Evolutionary conservation across 2,329 filamentous ascomycete genomes (phyloP).

Genomic region (Aspergillus transmontanensis): DNA sequence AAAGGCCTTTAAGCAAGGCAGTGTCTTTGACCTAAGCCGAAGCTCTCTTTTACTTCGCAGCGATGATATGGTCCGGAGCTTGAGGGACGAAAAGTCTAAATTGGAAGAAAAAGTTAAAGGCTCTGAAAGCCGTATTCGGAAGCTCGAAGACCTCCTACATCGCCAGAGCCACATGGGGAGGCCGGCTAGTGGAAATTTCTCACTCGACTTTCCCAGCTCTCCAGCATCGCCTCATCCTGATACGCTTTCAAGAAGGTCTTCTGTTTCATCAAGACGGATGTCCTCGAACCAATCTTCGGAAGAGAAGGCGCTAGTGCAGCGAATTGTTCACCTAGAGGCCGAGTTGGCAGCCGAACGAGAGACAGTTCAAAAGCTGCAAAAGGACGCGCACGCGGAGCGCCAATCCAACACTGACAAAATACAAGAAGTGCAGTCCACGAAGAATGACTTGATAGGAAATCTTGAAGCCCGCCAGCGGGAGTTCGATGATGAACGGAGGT

Average conservation of each 20-base stretch:
- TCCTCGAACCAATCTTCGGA: constrained; percentile 62
- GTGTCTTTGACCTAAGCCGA: constrained; percentile 88
- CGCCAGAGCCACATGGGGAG: constrained; percentile 67
- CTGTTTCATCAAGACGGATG: constrained; percentile 62
- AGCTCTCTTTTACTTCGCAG: constrained; percentile 83
- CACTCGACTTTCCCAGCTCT: constrained; percentile 42
- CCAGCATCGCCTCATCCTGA: constrained; percentile 46
- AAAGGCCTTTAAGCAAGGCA: constrained; percentile 95
- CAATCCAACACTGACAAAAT: constrained; percentile 66
- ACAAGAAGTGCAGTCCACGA: constrained; percentile 86
- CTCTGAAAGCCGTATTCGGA: constrained; percentile 86
- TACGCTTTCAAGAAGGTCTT: constrained; percentile 58
- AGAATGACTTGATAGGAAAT: constrained; percentile 91
- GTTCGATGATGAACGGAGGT: constrained; percentile 81
- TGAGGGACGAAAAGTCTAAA: constrained; percentile 82
- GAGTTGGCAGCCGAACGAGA: constrained; percentile 77
- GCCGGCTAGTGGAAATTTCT: constrained; percentile 54
- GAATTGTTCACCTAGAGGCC: constrained; percentile 70
- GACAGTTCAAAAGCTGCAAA: constrained; percentile 65
- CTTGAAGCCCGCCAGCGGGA: constrained; percentile 90
- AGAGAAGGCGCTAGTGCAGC: constrained; percentile 63
- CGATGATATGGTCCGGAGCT: constrained; percentile 74
- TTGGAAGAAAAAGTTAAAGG: constrained; percentile 74
- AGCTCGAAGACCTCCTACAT: constrained; percentile 89
- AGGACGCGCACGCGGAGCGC: constrained; percentile 65